Base-by-base conservation (phyloP, 495 filamentous ascomycete genomes). In the Baudoinia panamericana region DNA sequence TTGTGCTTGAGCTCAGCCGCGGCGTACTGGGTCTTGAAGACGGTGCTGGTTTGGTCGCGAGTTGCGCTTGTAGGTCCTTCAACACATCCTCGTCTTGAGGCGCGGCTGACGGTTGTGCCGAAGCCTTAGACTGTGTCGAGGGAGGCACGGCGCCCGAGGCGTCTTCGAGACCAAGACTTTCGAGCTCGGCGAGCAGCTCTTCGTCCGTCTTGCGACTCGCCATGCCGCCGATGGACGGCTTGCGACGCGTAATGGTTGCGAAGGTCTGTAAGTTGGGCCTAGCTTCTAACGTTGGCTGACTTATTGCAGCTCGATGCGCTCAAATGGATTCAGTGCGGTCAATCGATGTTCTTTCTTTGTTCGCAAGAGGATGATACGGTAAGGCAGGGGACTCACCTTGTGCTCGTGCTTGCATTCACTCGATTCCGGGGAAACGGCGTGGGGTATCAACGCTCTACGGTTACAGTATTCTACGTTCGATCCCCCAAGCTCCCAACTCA, bases 141-240 rank as follows among this genome's bases (percentile, higher is more conserved):
- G 56, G 50, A 17, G 61, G 49, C 59, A 64, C 68, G 47, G 63
- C 54, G 27, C 56, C 50, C 58, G 46, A 9, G 20, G 45, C 35
- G 38, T 53, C 50, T 30, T 73, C 71, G 54, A 73, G 64, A 41
- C 68, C 75, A 40, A 92, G 72, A 33, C 70, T 72, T 44, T 82
- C 81, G 55, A 95, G 82, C 55, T 87, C 75, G 57, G 84, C 81
- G 27, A 82, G 69, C 30, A 93, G 69, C 57, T 92, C 84, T 51
- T 92, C 83, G 52, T 77, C 80, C 40, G 78, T n/a, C 18, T 46
- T 79, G 17, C 71, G 68, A 41, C 78, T 72, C 27, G 65, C 60
- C 2, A 23, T 7, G 18, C 5, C 5, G 49, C 59, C 63, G 56
- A 39, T 15, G 18, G 48, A 43, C 24, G 41, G 41, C 29, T 32